phyloP scores from a whole-genome alignment of 164 flowering plant species.

The Saururus chinensis region DNA sequence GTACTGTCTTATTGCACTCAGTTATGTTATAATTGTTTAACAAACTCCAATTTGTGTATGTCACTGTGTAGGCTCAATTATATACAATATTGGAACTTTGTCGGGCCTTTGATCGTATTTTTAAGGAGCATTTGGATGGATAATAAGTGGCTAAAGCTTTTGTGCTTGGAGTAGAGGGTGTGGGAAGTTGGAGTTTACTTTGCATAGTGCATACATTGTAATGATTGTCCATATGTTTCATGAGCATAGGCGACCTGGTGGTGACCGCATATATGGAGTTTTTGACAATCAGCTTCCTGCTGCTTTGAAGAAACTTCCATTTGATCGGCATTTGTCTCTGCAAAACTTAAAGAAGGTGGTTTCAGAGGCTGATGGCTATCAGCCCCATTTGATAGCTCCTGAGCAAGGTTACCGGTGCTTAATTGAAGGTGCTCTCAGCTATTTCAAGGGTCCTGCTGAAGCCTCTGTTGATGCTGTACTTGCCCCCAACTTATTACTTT shows the following conservation, averaged over 20 bases:
- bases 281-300: constrained; percentile 84
- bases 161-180: neutral
- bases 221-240: neutral
- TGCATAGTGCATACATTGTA: neutral
- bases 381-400: constrained; percentile 83
- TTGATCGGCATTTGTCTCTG: constrained; percentile 79
- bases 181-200: neutral
- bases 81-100: constrained; percentile 81
- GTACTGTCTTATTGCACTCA: neutral
- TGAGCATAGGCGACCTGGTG: constrained; percentile 64
- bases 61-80: constrained; percentile 50
- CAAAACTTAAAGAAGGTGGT: constrained; percentile 70
- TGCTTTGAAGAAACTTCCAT: constrained; percentile 71
- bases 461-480: constrained; percentile 70
- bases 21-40: neutral
- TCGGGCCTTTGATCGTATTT: constrained; percentile 65
- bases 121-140: constrained; percentile 91
- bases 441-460: constrained; percentile 65
- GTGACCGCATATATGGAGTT: constrained; percentile 65
- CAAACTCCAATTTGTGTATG: too few species aligned
- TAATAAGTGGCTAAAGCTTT: constrained; percentile 20
- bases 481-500: neutral
- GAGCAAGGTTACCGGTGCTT: constrained; percentile 78
- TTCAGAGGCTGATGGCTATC: constrained; percentile 91
- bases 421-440: constrained; percentile 47